These are phyloP conservation scores for Wickerhamomyces chaumierensis DNA, from an alignment of 805 yeast species.

Conservation along the genomic window DNA sequence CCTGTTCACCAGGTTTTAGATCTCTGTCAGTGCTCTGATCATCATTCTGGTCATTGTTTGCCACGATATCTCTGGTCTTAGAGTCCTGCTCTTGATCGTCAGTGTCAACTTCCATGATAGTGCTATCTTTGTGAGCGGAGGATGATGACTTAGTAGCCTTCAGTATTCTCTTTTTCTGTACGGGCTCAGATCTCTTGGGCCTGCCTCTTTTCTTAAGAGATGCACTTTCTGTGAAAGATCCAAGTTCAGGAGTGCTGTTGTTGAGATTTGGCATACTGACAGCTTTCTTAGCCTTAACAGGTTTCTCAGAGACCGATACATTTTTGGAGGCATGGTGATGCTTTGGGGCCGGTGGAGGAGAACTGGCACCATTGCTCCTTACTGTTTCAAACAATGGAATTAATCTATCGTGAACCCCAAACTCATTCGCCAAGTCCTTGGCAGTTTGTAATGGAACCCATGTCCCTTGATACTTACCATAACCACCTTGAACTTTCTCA, in stretches of 20 bases:
- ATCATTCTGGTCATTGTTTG: not conserved
- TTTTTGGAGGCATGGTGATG: slow-evolving; percentile 49
- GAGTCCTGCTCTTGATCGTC: no score
- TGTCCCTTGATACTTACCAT: slow-evolving; percentile 94
- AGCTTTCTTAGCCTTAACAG: slow-evolving; percentile 13
- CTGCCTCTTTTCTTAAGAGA: slow-evolving; percentile 17
- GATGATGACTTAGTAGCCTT: not conserved
- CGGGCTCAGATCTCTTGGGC: slow-evolving; percentile 11
- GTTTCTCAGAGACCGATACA: slow-evolving; percentile 10
- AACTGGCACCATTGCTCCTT: slow-evolving; percentile 34
- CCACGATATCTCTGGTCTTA: no score
- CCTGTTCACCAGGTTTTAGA: no score
- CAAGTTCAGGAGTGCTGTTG: not conserved
- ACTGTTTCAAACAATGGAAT: slow-evolving; percentile 55
- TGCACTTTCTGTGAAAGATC: not conserved
- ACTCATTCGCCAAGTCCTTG: slow-evolving; percentile 49
- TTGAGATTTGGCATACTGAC: slow-evolving; percentile 14
- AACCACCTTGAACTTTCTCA: slow-evolving; percentile 95
- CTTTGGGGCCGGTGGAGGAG: slow-evolving; percentile 53
- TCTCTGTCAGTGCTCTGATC: not conserved
- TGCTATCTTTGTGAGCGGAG: slow-evolving; percentile 2
- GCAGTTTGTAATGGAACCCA: slow-evolving; percentile 89
- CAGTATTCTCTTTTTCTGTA: slow-evolving; percentile 3
- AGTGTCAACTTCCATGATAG: slow-evolving; percentile 3
- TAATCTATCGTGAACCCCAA: slow-evolving; percentile 51